Evolutionary conservation across 768 basidiomycete species (phyloP).

Genomic region (Porpolomopsis calyptriformis): DNA sequence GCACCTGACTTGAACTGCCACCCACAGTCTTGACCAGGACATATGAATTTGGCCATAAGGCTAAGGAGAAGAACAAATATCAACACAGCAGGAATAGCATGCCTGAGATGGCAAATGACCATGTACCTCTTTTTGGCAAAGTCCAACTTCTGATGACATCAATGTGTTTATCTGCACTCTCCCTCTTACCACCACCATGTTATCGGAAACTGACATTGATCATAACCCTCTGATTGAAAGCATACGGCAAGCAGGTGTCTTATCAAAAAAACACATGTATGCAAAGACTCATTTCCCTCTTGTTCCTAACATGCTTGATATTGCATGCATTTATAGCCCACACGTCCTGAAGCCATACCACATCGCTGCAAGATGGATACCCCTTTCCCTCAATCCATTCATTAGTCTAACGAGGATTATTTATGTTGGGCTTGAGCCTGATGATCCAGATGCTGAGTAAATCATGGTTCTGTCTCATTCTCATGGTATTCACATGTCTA

Average conservation of each 20-base stretch:
- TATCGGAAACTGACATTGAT: background rate
- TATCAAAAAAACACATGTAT: background rate
- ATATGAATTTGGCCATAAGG: background rate
- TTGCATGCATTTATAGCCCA: background rate
- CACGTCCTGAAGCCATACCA: background rate
- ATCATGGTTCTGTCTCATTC: background rate
- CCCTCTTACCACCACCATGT: background rate
- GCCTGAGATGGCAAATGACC: background rate
- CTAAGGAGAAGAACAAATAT: background rate
- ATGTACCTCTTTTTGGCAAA: background rate
- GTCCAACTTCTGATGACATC: background rate
- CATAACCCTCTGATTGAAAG: background rate
- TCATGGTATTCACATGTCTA: background rate
- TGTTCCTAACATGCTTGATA: background rate
- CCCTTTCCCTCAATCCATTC: constrained; percentile 3
- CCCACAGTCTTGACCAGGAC: background rate
- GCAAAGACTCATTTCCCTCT: background rate
- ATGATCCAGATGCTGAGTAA: background rate
- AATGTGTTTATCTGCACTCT: background rate
- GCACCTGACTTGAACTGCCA: background rate
- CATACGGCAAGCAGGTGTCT: background rate
- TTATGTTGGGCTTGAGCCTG: background rate
- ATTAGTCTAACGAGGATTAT: background rate
- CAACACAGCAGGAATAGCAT: background rate
- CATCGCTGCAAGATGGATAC: background rate